Base-by-base conservation (phyloP, 345 rosid species). In the Isatis tinctoria region DNA sequence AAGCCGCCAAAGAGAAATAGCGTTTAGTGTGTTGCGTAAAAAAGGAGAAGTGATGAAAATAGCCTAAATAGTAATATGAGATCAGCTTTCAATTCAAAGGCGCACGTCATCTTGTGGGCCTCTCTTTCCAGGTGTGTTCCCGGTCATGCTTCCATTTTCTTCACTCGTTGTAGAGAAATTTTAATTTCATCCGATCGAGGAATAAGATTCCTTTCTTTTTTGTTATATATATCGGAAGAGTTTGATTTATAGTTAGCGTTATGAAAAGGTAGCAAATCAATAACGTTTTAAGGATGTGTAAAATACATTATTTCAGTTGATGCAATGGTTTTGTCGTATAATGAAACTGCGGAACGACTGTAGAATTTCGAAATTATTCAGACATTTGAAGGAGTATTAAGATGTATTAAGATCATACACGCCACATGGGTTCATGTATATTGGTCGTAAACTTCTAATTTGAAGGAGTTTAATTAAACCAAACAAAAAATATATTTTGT, bases 101-200 rank as follows among this genome's bases (percentile, higher is more conserved):
- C 45, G 60, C 68, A 74, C 62, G 20, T 59, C 56, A 40, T 30
- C 68, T 59, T 37, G 41, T 74, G 52, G 18, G 1, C 14, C 12
- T 58, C 20, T 3, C 49, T 36, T 28, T 28, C 78, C 73, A 67
- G 47, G 60, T 67, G 72, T 67, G 61, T 67, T 52, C 37, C 47
- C 61, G 37, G 62, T 39, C 68, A 67, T 74, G 41, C 39, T 67
- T 74, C 47, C 61, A 67, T 35, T 67, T 74, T 74, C 60, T 66
- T 43, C 3, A 44, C 17, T 74, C 41, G 14, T 69, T 58, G 35
- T 17, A 43, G 47, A 30, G 32, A 59, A 26, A 35, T 2, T 35
- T 36, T 26, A 24, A 26, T 60, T 45, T 70, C 7, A 57, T 13
- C 9, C 12, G 11, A 36, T 20, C 32, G 30, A 36, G 20, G 30